Conservation (phyloP, 2,329 filamentous ascomycete species). For the Peltaster fructicola region DNA sequence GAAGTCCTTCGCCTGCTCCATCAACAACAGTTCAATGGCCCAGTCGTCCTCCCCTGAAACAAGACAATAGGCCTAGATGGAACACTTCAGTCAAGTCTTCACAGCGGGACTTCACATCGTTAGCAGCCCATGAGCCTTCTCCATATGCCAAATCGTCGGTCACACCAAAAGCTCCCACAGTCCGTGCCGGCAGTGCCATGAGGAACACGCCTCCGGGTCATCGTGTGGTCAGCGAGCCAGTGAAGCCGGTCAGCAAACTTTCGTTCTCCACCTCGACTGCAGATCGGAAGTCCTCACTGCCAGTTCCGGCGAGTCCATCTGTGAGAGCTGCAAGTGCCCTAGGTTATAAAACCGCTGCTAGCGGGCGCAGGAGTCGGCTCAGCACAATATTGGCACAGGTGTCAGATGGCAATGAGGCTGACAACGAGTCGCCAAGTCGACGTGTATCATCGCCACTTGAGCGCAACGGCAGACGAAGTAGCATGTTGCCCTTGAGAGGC, state of each 20-base stretch:
- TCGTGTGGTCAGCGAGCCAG: too few relatives aligned
- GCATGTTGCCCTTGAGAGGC: slow-evolving; percentile 7
- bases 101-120: slow-evolving; percentile 15
- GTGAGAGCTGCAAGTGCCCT: too few relatives aligned
- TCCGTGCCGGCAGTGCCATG: too few relatives aligned
- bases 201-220: too few relatives aligned
- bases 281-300: too few relatives aligned
- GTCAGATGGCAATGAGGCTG: slow-evolving; percentile 15
- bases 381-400: too few relatives aligned
- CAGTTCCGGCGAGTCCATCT: too few relatives aligned
- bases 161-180: not conserved
- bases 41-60: slow-evolving; percentile 1
- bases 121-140: slow-evolving; percentile 18
- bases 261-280: too few relatives aligned
- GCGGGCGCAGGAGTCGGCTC: too few relatives aligned
- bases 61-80: slow-evolving; percentile 12
- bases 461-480: slow-evolving; percentile 8
- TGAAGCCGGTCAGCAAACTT: too few relatives aligned
- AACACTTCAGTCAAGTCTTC: slow-evolving; percentile 7
- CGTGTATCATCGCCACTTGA: slow-evolving; percentile 9
- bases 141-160: slow-evolving; percentile 7
- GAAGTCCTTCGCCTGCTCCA: slow-evolving; percentile 8
- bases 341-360: too few relatives aligned
- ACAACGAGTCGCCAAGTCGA: slow-evolving; percentile 12
- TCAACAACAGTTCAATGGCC: slow-evolving; percentile 9